Percentiles rank a stretch among this genome's conserved stretches.
Conservation (phyloP, 169 alveolate genomes). For the Plasmodium inui region DNA sequence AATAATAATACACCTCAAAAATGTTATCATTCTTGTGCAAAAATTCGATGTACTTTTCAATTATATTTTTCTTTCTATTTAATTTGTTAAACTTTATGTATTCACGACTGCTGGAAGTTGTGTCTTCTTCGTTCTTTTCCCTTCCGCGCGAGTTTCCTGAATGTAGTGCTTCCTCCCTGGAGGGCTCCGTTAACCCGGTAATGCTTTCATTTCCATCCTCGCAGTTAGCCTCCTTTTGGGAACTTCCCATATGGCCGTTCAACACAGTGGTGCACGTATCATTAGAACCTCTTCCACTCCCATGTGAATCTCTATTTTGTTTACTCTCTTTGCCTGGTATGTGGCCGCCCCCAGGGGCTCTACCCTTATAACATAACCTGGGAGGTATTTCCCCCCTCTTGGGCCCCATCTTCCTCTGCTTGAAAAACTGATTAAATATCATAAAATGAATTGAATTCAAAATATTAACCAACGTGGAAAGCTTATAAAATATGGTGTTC, state of each 20-base stretch:
- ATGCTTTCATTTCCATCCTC: neutral
- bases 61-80: conserved; percentile 22
- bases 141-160: neutral
- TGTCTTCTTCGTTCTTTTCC: neutral
- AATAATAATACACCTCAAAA: conserved; percentile 61
- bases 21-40: conserved; percentile 23
- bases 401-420: conserved; percentile 8
- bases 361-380: neutral
- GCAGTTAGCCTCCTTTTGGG: neutral
- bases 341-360: neutral
- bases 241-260: neutral
- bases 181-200: neutral
- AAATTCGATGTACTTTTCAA: conserved; percentile 26
- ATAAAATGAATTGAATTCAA: conserved; percentile 62
- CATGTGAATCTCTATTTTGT: neutral
- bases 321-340: neutral
- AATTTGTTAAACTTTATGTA: conserved; percentile 6
- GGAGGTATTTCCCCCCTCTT: neutral
- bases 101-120: neutral
- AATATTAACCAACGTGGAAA: conserved; percentile 43
- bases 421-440: conserved; percentile 74
- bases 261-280: neutral
- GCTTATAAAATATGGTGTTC: conserved; percentile 53
- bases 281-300: neutral
- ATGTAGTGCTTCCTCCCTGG: neutral